phyloP scores from a whole-genome alignment of 768 basidiomycete genomes.

The Jaapia argillacea region DNA sequence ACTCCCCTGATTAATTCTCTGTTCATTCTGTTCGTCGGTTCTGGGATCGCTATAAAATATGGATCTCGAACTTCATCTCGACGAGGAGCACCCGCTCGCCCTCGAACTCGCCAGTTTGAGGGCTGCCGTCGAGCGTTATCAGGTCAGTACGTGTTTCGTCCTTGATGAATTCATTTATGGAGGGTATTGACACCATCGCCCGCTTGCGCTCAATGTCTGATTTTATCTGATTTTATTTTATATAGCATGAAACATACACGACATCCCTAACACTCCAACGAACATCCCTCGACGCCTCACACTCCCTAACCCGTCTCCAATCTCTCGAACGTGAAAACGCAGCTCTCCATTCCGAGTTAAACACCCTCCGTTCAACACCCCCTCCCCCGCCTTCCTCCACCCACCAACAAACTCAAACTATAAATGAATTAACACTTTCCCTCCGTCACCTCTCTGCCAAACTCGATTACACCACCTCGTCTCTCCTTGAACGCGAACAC shows the following conservation, averaged over 20 bases:
- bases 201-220: too few species aligned
- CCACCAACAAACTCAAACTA: conserved; percentile 27
- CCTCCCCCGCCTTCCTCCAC: conserved; percentile 26
- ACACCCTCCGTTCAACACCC: conserved; percentile 42
- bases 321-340: conserved; percentile 52
- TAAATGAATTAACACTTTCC: conserved; percentile 53
- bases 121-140: conserved; percentile 23
- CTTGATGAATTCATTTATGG: too few species aligned
- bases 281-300: conserved; percentile 42
- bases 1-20: too few species aligned
- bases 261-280: conserved; percentile 60
- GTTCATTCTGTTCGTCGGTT: too few species aligned
- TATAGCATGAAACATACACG: conserved; percentile 59
- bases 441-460: conserved; percentile 62
- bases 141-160: conserved; percentile 16
- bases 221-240: too few species aligned
- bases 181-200: too few species aligned
- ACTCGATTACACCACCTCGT: conserved; percentile 48
- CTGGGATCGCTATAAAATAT: too few species aligned
- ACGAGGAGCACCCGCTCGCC: conserved; percentile 27
- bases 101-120: conserved; percentile 26
- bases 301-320: conserved; percentile 34
- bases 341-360: conserved; percentile 43
- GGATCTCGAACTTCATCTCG: conserved; percentile 5
- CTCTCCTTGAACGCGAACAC: conserved; percentile 36